Evolutionary conservation across 1,284 basidiomycete species (phyloP).

Genomic region (Pseudozyma tsukubaensis): DNA sequence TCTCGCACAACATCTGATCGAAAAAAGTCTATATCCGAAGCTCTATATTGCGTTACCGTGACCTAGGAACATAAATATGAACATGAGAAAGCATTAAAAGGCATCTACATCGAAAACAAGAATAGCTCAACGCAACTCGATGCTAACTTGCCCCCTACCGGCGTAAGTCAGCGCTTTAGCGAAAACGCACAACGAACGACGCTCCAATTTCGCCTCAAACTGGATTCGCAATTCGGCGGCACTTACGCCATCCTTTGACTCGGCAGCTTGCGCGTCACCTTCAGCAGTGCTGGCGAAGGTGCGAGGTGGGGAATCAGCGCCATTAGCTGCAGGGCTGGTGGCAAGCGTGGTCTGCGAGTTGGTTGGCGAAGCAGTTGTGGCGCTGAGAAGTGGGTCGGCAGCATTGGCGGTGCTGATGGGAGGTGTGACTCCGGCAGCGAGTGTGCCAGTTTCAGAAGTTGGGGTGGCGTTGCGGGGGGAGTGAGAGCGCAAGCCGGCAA

Average conservation of each 20-base stretch:
- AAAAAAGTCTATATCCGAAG: too few relatives aligned
- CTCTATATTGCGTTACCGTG: too few relatives aligned
- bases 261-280: too few relatives aligned
- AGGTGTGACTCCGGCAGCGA: slow-evolving; percentile 3
- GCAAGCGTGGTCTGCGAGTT: too few relatives aligned
- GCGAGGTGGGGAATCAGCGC: too few relatives aligned
- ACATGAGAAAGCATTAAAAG: too few relatives aligned
- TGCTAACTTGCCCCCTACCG: slow-evolving; percentile 24
- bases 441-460: background rate
- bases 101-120: background rate
- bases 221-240: slow-evolving; percentile 12
- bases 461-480: slow-evolving; percentile 20
- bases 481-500: slow-evolving; percentile 32
- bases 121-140: slow-evolving; percentile 19
- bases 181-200: slow-evolving; percentile 24
- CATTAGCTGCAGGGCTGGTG: too few relatives aligned
- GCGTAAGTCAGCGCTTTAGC: slow-evolving; percentile 39
- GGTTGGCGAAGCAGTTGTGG: slow-evolving; percentile 2
- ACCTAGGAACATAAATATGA: too few relatives aligned
- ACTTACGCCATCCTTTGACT: background rate
- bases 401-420: slow-evolving; percentile 4
- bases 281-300: too few relatives aligned
- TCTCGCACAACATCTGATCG: too few relatives aligned
- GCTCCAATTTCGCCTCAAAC: slow-evolving; percentile 21
- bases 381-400: slow-evolving; percentile 7